Conservation (phyloP, 1,284 basidiomycete genomes). For the Leccinum angustisporum region DNA sequence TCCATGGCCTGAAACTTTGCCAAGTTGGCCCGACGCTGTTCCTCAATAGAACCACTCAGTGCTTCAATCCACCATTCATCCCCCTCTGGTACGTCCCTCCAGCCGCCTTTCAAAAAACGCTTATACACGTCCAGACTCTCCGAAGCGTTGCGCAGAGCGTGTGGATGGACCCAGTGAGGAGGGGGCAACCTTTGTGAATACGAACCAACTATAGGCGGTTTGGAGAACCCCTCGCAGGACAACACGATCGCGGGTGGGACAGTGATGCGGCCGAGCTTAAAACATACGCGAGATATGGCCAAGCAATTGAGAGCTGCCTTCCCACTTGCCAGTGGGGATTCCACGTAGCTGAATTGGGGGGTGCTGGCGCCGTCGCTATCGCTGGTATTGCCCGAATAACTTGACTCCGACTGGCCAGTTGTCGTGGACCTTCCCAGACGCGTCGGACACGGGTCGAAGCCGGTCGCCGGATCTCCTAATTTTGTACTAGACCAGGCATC, state of each 20-base stretch:
- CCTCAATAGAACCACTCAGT: conserved; percentile 48
- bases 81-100: conserved; percentile 50
- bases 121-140: conserved; percentile 41
- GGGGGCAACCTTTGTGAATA: conserved; percentile 45
- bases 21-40: conserved; percentile 42
- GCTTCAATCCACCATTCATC: conserved; percentile 66
- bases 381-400: not conserved
- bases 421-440: not conserved
- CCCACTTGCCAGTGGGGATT: conserved; percentile 40
- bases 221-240: conserved; percentile 52
- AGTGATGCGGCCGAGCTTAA: conserved; percentile 75
- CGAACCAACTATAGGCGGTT: conserved; percentile 21
- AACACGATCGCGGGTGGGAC: conserved; percentile 66
- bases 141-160: conserved; percentile 38
- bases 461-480: too few species aligned
- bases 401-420: not conserved
- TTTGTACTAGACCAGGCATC: too few species aligned
- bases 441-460: not conserved
- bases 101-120: conserved; percentile 52
- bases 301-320: conserved; percentile 46
- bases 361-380: conserved; percentile 29
- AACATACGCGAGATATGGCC: conserved; percentile 65
- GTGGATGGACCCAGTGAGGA: conserved; percentile 48
- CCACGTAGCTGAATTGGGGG: conserved; percentile 27
- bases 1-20: conserved; percentile 40